Conservation (phyloP, 768 basidiomycete genomes). For the Daedalea quercina region DNA sequence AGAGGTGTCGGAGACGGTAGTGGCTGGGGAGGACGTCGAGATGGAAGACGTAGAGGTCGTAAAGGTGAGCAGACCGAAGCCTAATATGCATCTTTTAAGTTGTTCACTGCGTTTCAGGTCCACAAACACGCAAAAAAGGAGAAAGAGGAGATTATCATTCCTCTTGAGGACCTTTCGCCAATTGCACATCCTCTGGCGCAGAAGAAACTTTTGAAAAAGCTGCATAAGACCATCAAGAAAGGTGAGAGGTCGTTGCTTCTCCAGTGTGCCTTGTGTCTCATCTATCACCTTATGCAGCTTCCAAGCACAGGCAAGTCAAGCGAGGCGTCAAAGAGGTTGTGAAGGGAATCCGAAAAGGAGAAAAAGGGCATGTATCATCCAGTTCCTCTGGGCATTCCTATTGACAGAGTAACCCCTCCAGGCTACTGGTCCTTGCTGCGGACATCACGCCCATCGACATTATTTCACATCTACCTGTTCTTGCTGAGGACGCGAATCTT, state of each 20-base stretch:
- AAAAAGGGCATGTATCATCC: slow-evolving; percentile 69
- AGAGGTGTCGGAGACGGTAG: slow-evolving; percentile 21
- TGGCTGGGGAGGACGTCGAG: slow-evolving; percentile 40
- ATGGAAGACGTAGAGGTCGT: slow-evolving; percentile 31
- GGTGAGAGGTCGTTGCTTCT: slow-evolving; percentile 35
- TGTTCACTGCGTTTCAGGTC: slow-evolving; percentile 9
- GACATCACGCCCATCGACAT: slow-evolving; percentile 99
- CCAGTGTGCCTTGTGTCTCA: not conserved
- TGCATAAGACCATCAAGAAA: slow-evolving; percentile 93
- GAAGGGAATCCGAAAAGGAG: slow-evolving; percentile 94
- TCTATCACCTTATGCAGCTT: slow-evolving; percentile 45
- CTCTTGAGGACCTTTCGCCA: slow-evolving; percentile 83
- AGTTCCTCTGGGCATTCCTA: not conserved
- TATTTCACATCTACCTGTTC: slow-evolving; percentile 90
- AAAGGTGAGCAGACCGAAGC: slow-evolving; percentile 21
- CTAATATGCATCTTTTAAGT: no score
- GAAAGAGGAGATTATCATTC: slow-evolving; percentile 59
- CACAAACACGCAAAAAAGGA: slow-evolving; percentile 60
- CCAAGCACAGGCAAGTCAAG: slow-evolving; percentile 92
- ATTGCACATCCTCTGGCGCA: slow-evolving; percentile 90
- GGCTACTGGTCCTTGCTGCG: slow-evolving; percentile 86
- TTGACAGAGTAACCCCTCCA: slow-evolving; percentile 22
- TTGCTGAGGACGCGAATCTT: slow-evolving; percentile 90
- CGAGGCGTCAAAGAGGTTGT: slow-evolving; percentile 98
- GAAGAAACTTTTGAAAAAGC: slow-evolving; percentile 89